Base-by-base conservation (phyloP, 2,329 filamentous ascomycete genomes). In the Thelonectria blattea region DNA sequence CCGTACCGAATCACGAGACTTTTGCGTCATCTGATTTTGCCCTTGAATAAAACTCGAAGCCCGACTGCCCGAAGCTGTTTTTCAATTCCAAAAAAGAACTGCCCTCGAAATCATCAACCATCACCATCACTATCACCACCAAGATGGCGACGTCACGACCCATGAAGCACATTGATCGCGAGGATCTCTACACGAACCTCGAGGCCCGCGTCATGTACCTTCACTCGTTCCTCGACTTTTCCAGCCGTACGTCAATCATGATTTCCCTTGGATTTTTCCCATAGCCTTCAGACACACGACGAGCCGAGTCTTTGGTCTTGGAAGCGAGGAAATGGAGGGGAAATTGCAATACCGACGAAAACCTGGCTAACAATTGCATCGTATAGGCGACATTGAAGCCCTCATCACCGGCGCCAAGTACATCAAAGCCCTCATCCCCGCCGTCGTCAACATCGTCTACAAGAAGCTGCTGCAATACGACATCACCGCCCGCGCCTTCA, bases 371-470 rank as follows among this genome's bases (percentile, higher is more conserved):
- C 63, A 52, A 10, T 5, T 43, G 20, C 12, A 17, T 7, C 9
- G 11, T 10, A 20, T 60, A 91, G 90, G 83, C 63, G 90, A 93
- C 71, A 87, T 92, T 58, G 88, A 90, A 65, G 89, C 90, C 41
- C 83, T 93, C 39, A 81, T 85, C 14, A 80, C 82, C 3, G 90
- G 90, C 63, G 81, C 86, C 60, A 92, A 92, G 74, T 92, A 92
- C 77, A 89, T 93, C 78, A 90, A 90, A 70, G 86, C 88, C n/a
- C 84, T 94, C 32, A 92, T 94, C 64, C 92, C 92, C 1, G 88
- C 91, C 47, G 85, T 95, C 20, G 91, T 94, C 71, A 92, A 93
- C 76, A 91, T 93, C 61, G 90, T 94, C 34, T 95, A 94, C 80
- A 88, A 88, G 71, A 94, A 94, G 73, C 83, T 95, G 1, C 80